Evolutionary conservation across 352 stramenopile genomes (phyloP).

Genomic region (Pythium biforme): DNA sequence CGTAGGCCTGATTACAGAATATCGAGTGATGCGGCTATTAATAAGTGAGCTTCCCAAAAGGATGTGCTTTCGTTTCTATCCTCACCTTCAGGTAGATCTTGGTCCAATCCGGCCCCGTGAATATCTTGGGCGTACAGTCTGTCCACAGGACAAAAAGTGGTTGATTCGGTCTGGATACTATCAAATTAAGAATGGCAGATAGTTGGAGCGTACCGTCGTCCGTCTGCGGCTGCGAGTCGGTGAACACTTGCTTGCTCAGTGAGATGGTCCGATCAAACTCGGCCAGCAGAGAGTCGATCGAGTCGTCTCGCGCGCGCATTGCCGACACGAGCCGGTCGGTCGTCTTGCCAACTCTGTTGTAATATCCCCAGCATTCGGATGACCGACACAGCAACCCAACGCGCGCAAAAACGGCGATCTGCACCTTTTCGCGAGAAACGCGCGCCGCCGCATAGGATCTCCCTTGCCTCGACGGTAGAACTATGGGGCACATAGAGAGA

Average conservation of each 20-base stretch:
- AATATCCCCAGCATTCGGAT: too few species aligned
- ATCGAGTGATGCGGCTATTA: background rate
- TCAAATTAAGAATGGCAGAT: too few species aligned
- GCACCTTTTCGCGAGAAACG: constrained; percentile 77
- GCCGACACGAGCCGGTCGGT: constrained; percentile 55
- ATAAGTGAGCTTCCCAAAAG: background rate
- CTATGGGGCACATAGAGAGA: constrained; percentile 20
- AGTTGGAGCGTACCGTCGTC: constrained; percentile 26
- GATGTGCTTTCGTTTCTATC: background rate
- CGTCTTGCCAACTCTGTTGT: constrained; percentile 52
- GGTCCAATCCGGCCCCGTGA: background rate
- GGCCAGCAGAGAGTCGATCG: constrained; percentile 73
- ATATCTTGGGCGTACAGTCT: background rate
- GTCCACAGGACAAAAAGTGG: background rate
- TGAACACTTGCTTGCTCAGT: constrained; percentile 68
- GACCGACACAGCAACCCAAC: too few species aligned
- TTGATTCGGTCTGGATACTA: too few species aligned
- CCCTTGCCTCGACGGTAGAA: constrained; percentile 70
- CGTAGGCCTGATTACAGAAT: constrained; percentile 30
- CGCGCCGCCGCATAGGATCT: constrained; percentile 41
- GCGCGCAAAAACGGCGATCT: too few species aligned
- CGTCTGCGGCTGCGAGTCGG: constrained; percentile 35
- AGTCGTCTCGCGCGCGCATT: constrained; percentile 68
- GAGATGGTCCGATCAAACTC: constrained; percentile 73
- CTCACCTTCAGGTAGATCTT: constrained; percentile 4